phyloP scores from a whole-genome alignment of 2,329 filamentous ascomycete species.

The Beauveria sp. region DNA sequence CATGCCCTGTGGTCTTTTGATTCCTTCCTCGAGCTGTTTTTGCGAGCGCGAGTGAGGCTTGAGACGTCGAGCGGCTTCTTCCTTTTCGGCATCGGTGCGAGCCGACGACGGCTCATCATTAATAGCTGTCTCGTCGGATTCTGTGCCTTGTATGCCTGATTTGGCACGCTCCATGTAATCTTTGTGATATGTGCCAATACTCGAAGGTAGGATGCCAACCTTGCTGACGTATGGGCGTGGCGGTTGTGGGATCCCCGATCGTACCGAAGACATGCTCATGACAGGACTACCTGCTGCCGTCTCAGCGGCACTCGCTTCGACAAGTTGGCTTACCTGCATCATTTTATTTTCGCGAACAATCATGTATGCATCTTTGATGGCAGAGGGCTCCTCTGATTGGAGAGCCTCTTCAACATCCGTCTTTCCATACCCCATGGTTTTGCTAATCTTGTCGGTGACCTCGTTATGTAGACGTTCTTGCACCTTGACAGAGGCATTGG shows the following conservation, averaged over 20 bases:
- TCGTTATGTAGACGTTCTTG: constrained; percentile 87
- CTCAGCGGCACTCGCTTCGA: constrained; percentile 27
- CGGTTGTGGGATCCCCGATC: constrained; percentile 45
- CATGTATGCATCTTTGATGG: constrained; percentile 97
- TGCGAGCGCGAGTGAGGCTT: constrained; percentile 77
- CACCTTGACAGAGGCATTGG: constrained; percentile 66
- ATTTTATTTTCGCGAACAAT: constrained; percentile 97
- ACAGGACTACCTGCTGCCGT: constrained; percentile 39
- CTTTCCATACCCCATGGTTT: constrained; percentile 95
- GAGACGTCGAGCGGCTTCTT: constrained; percentile 70
- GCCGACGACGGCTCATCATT: constrained; percentile 41
- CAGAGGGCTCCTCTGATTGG: constrained; percentile 84
- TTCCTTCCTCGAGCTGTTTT: constrained; percentile 58
- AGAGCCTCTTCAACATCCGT: constrained; percentile 92
- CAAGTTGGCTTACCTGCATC: constrained; percentile 73
- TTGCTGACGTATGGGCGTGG: constrained; percentile 65
- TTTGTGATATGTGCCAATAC: constrained; percentile 81
- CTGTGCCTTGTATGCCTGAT: constrained; percentile 39
- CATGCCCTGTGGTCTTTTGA: constrained; percentile 51
- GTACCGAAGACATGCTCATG: constrained; percentile 45
- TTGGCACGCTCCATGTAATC: constrained; percentile 75
- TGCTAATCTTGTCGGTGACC: constrained; percentile 91
- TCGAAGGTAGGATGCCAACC: constrained; percentile 85
- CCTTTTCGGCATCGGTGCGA: constrained; percentile 65
- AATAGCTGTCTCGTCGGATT: constrained; percentile 34